Conservation (phyloP, 495 filamentous ascomycete genomes). For the Opeltia flavorubescens region DNA sequence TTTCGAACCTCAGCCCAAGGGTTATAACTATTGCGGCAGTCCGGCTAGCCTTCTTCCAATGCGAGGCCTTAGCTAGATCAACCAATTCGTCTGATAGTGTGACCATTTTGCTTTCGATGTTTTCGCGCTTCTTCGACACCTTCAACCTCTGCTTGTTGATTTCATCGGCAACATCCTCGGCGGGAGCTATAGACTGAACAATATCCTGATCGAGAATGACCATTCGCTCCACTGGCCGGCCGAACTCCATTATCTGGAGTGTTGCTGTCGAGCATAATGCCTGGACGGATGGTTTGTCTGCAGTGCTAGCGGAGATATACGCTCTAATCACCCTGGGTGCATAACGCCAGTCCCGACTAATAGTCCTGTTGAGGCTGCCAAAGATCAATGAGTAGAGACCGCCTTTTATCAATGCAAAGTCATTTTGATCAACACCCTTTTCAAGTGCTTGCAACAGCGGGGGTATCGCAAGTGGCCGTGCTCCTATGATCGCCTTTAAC, state of each 20-base stretch:
- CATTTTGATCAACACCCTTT: conserved; percentile 65
- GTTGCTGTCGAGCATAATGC: conserved; percentile 69
- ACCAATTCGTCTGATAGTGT: conserved; percentile 69
- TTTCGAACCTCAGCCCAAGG: conserved; percentile 77
- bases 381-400: conserved; percentile 80
- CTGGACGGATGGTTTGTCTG: conserved; percentile 88
- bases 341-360: conserved; percentile 83
- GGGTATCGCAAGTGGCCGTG: conserved; percentile 75
- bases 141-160: conserved; percentile 53
- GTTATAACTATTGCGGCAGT: conserved; percentile 81
- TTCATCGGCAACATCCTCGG: conserved; percentile 44
- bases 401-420: conserved; percentile 86
- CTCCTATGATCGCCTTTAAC: conserved; percentile 79
- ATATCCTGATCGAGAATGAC: conserved; percentile 66
- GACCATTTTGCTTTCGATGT: conserved; percentile 72
- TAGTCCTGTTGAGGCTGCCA: conserved; percentile 75
- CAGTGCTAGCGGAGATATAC: conserved; percentile 77
- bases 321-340: conserved; percentile 71
- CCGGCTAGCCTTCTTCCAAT: conserved; percentile 91
- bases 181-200: conserved; percentile 58
- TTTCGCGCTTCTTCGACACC: conserved; percentile 56
- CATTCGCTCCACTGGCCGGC: conserved; percentile 69
- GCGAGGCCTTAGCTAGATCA: conserved; percentile 57
- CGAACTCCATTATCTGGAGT: conserved; percentile 84
- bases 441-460: conserved; percentile 66